Percentiles rank a stretch among this genome's conserved stretches.
phyloP scores from a whole-genome alignment of 75 land plant species.

The Pinus taeda region DNA sequence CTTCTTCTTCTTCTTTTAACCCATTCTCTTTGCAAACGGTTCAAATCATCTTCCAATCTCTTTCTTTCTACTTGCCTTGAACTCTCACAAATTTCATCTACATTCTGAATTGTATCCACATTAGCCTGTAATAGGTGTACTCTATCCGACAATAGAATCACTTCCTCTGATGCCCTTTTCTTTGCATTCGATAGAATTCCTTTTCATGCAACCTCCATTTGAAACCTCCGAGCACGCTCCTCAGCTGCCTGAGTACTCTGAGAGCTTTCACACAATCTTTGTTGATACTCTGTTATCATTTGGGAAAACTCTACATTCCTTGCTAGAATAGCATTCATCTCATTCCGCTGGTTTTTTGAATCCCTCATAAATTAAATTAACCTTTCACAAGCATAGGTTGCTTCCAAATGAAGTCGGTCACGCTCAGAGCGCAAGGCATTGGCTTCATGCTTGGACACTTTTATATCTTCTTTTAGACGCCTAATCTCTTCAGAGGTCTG shows the following conservation, averaged over 20 bases:
- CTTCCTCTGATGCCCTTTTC: constrained; percentile 78
- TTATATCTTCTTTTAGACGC: constrained; percentile 69
- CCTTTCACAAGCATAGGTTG: constrained; percentile 56
- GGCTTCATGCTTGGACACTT: constrained; percentile 39
- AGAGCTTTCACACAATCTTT: constrained; percentile 65
- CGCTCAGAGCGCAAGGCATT: constrained; percentile 46
- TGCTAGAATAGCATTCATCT: constrained; percentile 53
- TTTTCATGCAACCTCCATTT: constrained; percentile 90
- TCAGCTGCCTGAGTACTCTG: constrained; percentile 65
- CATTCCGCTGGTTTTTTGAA: constrained; percentile 66
- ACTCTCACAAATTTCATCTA: too few species aligned
- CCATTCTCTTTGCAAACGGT: too few species aligned
- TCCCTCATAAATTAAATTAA: constrained; percentile 58
- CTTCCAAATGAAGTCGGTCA: constrained; percentile 70
- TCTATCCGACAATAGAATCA: constrained; percentile 67
- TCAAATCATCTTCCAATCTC: too few species aligned
- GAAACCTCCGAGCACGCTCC: constrained; percentile 64
- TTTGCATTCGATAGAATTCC: constrained; percentile 69
- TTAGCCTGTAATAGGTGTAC: constrained; percentile 73
- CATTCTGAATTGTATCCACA: too few species aligned
- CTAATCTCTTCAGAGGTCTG: constrained; percentile 44
- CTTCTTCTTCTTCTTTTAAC: too few species aligned
- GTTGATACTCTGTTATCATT: constrained; percentile 70
- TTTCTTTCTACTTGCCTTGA: too few species aligned
- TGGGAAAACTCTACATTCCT: constrained; percentile 88